Base-by-base conservation (phyloP, 345 rosid genomes). In the Pseudoturritis turrita region DNA sequence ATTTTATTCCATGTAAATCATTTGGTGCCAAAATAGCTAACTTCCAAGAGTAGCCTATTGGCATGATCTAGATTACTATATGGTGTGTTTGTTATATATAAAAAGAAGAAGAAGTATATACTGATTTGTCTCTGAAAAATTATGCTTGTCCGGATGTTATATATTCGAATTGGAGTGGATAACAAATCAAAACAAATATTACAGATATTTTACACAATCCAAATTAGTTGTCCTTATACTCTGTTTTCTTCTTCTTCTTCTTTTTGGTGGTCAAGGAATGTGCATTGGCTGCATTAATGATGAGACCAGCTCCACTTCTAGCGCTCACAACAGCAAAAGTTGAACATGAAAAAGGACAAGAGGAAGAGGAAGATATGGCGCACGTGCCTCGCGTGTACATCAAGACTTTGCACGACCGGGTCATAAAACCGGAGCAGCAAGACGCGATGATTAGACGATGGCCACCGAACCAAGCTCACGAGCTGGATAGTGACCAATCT, bases 401-500 rank as follows among this genome's bases (percentile, higher is more conserved):
- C 6, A 89, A 76, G 81, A 86, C 97, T 6, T 43, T 26, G 45
- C 86, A 84, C 4, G 96, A 94, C 69, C 74, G 80, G 40, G 83
- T 91, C 7, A 31, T 94, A 12, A 89, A 80, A 72, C 88, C 85
- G 15, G 83, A 84, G 69, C 98, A 94, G 75, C 97, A 94, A 55
- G 95, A 91, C 0, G 82, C 86, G 0, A 89, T 94, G 98, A 79
- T 89, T 31, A 78, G 41, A 71, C 57, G 57, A 65, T 94, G 98
- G 98, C 87, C 91, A 0, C 96, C 97, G 28, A 72, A 58, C 2
- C 70, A 85, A 64, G 89, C 78, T 4, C 87, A 65, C 55, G 78
- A 46, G 35, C 7, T 94, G 81, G 95, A 91, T 3, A 78, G 82
- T 7, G 98, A 94, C 70, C 98, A 94, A 74, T 86, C 89, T 74